Evolutionary conservation across 163 green algal species (phyloP).

Genomic region (Scenedesmus sp.): DNA sequence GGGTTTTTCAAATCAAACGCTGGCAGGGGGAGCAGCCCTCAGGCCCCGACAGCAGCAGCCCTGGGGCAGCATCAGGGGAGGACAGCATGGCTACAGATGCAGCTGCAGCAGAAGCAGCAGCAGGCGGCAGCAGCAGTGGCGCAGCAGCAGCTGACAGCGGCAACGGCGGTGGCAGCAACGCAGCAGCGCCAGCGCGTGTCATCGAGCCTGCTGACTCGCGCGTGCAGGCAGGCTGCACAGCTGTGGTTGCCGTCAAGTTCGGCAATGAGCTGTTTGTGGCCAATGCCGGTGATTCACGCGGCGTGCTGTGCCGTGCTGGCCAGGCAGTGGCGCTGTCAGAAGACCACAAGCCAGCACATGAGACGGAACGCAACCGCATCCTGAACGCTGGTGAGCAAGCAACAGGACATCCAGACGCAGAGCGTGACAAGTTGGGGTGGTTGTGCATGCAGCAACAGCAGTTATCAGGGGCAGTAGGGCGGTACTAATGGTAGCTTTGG

Average conservation of each 20-base stretch:
- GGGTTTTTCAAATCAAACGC: slow-evolving; percentile 78
- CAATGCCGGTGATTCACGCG: slow-evolving; percentile 89
- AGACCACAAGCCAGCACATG: slow-evolving; percentile 94
- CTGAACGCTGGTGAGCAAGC: slow-evolving; percentile 73
- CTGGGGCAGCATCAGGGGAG: slow-evolving; percentile 8
- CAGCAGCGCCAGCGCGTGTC: neutral
- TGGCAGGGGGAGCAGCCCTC: slow-evolving; percentile 48
- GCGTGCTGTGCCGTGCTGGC: slow-evolving; percentile 77
- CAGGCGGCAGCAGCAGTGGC: neutral
- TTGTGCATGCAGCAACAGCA: neutral
- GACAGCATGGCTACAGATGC: slow-evolving; percentile 7
- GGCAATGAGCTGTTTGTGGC: slow-evolving; percentile 81
- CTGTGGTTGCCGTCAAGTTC: slow-evolving; percentile 81
- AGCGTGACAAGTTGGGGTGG: neutral
- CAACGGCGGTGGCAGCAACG: neutral
- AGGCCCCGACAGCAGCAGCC: slow-evolving; percentile 1
- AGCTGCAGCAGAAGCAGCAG: neutral
- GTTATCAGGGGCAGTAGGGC: neutral
- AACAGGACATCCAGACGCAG: neutral
- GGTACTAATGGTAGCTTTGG: neutral
- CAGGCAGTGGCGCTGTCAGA: slow-evolving; percentile 78
- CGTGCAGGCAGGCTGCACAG: slow-evolving; percentile 91
- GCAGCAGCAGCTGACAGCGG: neutral
- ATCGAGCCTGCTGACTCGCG: slow-evolving; percentile 60
- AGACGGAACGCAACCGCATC: slow-evolving; percentile 89